A percentile compares a stretch with the other conserved stretches of the same genome.
Conservation (phyloP, 768 basidiomycete species). For the Tricholoma sp. region DNA sequence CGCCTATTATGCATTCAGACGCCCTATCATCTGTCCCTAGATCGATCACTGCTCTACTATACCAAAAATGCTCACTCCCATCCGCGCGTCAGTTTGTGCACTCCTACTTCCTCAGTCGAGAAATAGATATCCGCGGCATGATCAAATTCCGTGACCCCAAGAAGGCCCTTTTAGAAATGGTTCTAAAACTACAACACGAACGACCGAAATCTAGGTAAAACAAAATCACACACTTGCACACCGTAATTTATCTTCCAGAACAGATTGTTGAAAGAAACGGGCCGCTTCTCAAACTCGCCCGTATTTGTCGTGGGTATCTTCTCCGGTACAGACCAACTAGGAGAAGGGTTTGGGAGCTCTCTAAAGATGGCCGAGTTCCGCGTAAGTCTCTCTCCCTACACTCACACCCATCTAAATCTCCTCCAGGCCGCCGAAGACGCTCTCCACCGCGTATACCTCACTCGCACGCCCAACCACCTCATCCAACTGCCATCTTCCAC, state of each 20-base stretch:
- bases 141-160: constrained; percentile 84
- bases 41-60: constrained; percentile 82
- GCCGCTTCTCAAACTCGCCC: constrained; percentile 85
- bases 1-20: constrained; percentile 68
- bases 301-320: constrained; percentile 96
- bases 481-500: constrained; percentile 71
- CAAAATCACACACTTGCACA: background rate
- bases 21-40: constrained; percentile 86
- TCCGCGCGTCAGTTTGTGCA: constrained; percentile 89
- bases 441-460: constrained; percentile 77
- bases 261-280: constrained; percentile 89
- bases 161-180: constrained; percentile 66
- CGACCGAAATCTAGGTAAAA: constrained; percentile 62
- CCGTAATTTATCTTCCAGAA: background rate
- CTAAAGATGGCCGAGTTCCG: constrained; percentile 94
- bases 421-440: constrained; percentile 81
- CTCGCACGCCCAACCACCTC: constrained; percentile 62
- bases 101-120: constrained; percentile 80
- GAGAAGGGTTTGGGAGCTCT: constrained; percentile 92
- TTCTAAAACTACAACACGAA: constrained; percentile 62
- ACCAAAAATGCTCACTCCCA: constrained; percentile 79
- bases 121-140: constrained; percentile 74
- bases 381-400: constrained; percentile 37
- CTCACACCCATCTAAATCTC: background rate
- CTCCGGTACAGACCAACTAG: constrained; percentile 76